phyloP scores from a whole-genome alignment of 208 protist species.

The Trypanosoma mega region DNA sequence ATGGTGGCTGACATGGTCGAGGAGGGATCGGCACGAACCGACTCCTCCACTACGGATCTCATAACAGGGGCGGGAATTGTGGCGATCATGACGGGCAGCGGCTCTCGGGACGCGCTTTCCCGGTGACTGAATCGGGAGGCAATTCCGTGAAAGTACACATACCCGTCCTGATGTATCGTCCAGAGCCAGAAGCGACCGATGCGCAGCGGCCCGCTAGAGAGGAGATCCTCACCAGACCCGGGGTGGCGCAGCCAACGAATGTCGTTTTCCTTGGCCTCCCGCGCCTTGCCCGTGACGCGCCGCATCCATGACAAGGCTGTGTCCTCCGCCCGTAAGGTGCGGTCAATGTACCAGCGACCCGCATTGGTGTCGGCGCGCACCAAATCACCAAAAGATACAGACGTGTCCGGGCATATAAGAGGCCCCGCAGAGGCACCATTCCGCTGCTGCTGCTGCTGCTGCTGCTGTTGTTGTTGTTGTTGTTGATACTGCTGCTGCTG shows the following conservation, averaged over 20 bases:
- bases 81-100: too few species aligned
- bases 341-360: conserved; percentile 49
- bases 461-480: neutral
- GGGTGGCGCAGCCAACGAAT: conserved; percentile 35
- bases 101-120: too few species aligned
- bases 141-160: conserved; percentile 57
- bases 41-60: too few species aligned
- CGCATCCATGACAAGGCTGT: conserved; percentile 54
- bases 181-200: conserved; percentile 41
- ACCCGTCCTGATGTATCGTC: conserved; percentile 48
- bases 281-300: conserved; percentile 35
- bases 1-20: too few species aligned
- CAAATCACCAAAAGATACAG: conserved; percentile 35
- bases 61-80: too few species aligned
- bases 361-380: conserved; percentile 26
- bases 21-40: too few species aligned
- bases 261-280: conserved; percentile 38
- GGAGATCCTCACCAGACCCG: too few species aligned
- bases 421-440: neutral
- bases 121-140: conserved; percentile 13
- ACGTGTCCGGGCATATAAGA: neutral
- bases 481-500: neutral
- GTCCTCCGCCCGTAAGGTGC: conserved; percentile 39
- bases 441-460: neutral
- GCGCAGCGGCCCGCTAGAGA: conserved; percentile 17